Base-by-base conservation (phyloP, 2,329 filamentous ascomycete species). In the Fusarium sp. region DNA sequence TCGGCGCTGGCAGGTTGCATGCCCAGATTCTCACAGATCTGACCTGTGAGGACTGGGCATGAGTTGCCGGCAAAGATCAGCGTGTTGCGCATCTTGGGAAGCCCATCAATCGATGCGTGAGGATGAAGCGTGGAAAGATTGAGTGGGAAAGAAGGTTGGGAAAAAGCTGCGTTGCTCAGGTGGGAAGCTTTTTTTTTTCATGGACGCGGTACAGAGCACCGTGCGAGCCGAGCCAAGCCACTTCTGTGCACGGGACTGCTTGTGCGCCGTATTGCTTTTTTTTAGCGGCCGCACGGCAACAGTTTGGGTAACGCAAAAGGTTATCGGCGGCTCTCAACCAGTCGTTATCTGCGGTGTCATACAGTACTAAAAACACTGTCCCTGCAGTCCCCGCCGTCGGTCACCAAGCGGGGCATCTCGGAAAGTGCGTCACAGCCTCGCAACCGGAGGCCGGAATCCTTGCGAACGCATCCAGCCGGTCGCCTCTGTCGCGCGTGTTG, bases 61-160 rank as follows among this genome's bases (percentile, higher is more conserved):
- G 88, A 90, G 67, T 87, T 88, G 82, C 89, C 89, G 75, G 88
- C 84, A 77, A 91, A 91, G 72, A 91, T 88, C 74, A 90, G 82
- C 60, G 88, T 90, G 77, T 89, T 89, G 75, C 88, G 85, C 87
- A 90, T 90, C 72, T 75, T 80, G 76, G 62, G 67, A 68, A 67
- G 75, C 70, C 72, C 74, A 74, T 75, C 61, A 58, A 75, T 54
- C 53, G 64, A 66, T 57, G 58, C 57, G 58, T 58, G 54, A 71
- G 50, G 60, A 64, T 69, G 67, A 72, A 70, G 65, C 67, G 60
- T 73, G 62, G 69, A 73, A 66, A 64, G 67, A 70, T 64, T 46
- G 65, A 73, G 71, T 34, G 53, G 64, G 64, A 63, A 61, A 60
- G 66, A 73, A 38, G 60, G 40, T 31, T 38, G 18, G 51, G 61